Evolutionary conservation across 345 rosid genomes (phyloP).

Genomic region (Melastoma malabathricum): DNA sequence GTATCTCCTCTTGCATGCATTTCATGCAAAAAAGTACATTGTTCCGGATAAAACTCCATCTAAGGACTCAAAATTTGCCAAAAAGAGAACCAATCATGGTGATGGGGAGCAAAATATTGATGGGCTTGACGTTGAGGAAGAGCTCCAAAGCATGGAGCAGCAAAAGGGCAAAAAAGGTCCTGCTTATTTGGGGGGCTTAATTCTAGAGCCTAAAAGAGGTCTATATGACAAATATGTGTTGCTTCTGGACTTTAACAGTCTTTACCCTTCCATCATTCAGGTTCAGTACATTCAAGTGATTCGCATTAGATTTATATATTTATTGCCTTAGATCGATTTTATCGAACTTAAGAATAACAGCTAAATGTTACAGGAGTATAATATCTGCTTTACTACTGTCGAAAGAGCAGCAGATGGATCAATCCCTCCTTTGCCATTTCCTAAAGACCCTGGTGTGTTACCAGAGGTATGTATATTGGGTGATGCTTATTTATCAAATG

Average conservation of each 20-base stretch:
- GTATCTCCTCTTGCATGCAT: conserved; percentile 84
- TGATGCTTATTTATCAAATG: not conserved
- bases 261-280: conserved; percentile 98
- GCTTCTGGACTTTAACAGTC: conserved; percentile 96
- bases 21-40: conserved; percentile 76
- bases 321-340: too few relatives aligned
- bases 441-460: conserved; percentile 64
- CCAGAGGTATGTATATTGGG: conserved; percentile 54
- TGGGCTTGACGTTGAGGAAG: conserved; percentile 35
- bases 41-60: conserved; percentile 77
- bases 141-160: conserved; percentile 21
- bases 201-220: conserved; percentile 94
- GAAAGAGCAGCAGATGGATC: conserved; percentile 69
- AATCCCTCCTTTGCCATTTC: conserved; percentile 54
- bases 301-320: too few relatives aligned
- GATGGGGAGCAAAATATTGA: conserved; percentile 28
- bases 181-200: conserved; percentile 88
- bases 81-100: conserved; percentile 39
- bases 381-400: conserved; percentile 94
- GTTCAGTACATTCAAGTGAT: conserved; percentile 20
- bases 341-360: not conserved
- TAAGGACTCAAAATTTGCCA: conserved; percentile 43
- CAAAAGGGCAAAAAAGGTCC: conserved; percentile 77
- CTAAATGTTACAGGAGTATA: conserved; percentile 61
- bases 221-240: conserved; percentile 84